Base-by-base conservation (phyloP, 1,139 yeast species). In the Candida gigantensis region DNA sequence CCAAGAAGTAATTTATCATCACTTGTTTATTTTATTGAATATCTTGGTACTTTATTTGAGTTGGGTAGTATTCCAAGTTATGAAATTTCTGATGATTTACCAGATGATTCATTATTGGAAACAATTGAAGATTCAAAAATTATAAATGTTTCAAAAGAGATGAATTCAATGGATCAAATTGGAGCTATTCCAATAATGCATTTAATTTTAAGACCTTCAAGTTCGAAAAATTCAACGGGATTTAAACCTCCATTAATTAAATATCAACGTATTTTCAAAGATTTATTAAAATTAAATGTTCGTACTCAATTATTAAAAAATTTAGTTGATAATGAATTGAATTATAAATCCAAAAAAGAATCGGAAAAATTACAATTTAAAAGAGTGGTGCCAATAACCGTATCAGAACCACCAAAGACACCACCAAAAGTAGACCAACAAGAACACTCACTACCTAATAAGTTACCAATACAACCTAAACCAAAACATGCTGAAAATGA, bases 1-100 rank as follows among this genome's bases (percentile, higher is more conserved):
- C 74, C 77, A 1, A 49, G 77, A 45, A 65, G 72, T 40, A 72
- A 72, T 37, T 51, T 70, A 33, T 57, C 71, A 25, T 60, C 75
- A 0, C 54, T 72, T 31, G 35, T 71, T 7, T 67, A 50, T 36
- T 34, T 71, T 1, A 42, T 70, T 28, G 74, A 70, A 41, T 73
- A 70, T 42, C 48, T 71, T 4, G 39, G 60, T 28, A 38, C 35
- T 3, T 57, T 52, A 0, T 68, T 58, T 43, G 52, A 45, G 1
- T 45, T 68, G 24, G 51, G 44, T 3, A 39, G 39, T 15, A 53
- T 66, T 16, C 55, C 60, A 4, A 52, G 52, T 16, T 68, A 60
- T 42, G 72, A 62, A 13, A 36, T 43, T 3, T 48, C 61, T 2
- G 72, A 67, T 42, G 62, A 58, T 1, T 32, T 55, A 5, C 46